These are phyloP conservation scores for Gymnopilus junonius DNA, from an alignment of 768 basidiomycete species.

Conservation along the genomic window DNA sequence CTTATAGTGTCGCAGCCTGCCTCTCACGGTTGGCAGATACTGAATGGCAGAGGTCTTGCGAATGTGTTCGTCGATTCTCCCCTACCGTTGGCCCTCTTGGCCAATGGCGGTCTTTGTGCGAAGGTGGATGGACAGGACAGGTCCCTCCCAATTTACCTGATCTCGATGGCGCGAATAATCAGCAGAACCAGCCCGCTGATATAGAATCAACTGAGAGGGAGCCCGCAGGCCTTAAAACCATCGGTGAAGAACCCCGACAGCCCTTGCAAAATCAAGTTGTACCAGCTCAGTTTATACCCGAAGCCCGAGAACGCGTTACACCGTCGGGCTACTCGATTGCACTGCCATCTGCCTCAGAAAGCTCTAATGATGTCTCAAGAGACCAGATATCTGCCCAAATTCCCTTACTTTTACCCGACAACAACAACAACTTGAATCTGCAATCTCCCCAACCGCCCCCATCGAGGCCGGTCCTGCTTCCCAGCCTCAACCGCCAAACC, in stretches of 20 bases:
- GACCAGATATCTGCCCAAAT: conserved; percentile 9
- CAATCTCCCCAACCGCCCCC: background rate
- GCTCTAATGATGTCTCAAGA: conserved; percentile 16
- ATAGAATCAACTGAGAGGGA: conserved; percentile 7
- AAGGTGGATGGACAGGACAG: conserved; percentile 70
- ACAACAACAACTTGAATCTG: conserved; percentile 12
- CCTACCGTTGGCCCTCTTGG: conserved; percentile 72
- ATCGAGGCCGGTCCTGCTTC: conserved; percentile 4
- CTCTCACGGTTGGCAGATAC: conserved; percentile 77
- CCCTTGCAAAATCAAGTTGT: conserved; percentile 3
- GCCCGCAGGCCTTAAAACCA: conserved; percentile 11
- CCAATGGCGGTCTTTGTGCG: conserved; percentile 75
- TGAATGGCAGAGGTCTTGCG: conserved; percentile 76
- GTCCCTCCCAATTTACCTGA: conserved; percentile 51
- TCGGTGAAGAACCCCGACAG: conserved; percentile 21
- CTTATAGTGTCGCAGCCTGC: conserved; percentile 64
- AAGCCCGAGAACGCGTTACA: conserved; percentile 4
- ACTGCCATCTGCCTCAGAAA: conserved; percentile 19
- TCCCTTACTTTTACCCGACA: conserved; percentile 13
- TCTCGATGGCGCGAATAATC: conserved; percentile 16
- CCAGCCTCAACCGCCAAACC: conserved; percentile 31
- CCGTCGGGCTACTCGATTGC: conserved; percentile 18
- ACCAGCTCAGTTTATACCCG: conserved; percentile 11
- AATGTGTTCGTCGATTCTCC: conserved; percentile 69
- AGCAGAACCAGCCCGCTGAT: background rate